Percentiles rank a stretch among this genome's conserved stretches.
These are phyloP conservation scores for Plicaturopsis crispa DNA, from an alignment of 768 basidiomycete species.

Conservation along the genomic window DNA sequence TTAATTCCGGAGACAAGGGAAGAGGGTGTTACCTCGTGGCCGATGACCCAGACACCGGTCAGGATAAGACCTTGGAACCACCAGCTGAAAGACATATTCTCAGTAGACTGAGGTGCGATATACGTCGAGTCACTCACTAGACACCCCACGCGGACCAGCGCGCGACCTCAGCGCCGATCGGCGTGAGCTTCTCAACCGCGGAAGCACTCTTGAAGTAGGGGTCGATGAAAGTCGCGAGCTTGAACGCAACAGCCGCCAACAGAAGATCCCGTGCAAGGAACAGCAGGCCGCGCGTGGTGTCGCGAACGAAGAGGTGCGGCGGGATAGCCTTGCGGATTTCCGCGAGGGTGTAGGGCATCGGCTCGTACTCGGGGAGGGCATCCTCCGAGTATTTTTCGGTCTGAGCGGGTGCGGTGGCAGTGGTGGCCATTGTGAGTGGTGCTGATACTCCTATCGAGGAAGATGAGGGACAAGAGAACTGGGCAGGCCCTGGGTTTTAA, in stretches of 20 bases:
- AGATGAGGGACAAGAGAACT: neutral
- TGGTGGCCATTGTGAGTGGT: neutral
- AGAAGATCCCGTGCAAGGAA: conserved; percentile 39
- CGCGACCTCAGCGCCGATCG: conserved; percentile 26
- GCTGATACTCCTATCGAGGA: neutral
- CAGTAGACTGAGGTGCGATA: neutral
- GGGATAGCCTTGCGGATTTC: conserved; percentile 47
- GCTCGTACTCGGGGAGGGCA: conserved; percentile 32
- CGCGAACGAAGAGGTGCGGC: conserved; percentile 33
- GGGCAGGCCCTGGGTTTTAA: neutral
- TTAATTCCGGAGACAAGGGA: neutral
- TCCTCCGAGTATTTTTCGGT: conserved; percentile 25
- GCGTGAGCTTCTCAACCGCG: conserved; percentile 18
- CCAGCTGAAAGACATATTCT: conserved; percentile 8
- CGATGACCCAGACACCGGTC: conserved; percentile 17
- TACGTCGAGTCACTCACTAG: conserved; percentile 29
- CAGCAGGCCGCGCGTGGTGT: conserved; percentile 29
- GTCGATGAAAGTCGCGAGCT: conserved; percentile 34
- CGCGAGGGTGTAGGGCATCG: conserved; percentile 32
- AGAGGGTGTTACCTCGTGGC: conserved; percentile 12
- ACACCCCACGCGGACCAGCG: conserved; percentile 38
- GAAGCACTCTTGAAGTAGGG: conserved; percentile 25
- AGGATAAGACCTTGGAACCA: conserved; percentile 16
- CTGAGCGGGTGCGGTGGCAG: neutral
- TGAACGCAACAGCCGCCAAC: conserved; percentile 35